Evolutionary conservation across 208 protist genomes (phyloP).

Genomic region (Leishmania mexicana): DNA sequence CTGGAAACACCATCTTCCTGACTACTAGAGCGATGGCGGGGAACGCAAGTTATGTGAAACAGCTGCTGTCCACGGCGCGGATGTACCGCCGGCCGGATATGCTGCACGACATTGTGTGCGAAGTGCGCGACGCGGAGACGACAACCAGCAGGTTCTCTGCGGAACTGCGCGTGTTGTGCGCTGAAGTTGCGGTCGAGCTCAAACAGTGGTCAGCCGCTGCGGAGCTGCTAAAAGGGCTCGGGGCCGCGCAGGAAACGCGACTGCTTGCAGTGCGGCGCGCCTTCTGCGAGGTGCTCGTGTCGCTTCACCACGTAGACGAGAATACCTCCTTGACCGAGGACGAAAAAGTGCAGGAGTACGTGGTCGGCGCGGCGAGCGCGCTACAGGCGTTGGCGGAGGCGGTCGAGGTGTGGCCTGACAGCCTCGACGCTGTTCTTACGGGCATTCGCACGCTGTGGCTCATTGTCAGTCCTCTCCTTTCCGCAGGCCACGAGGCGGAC

Average conservation of each 20-base stretch:
- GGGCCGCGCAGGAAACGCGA: conserved; percentile 34
- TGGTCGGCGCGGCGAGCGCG: conserved; percentile 47
- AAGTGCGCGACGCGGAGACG: conserved; percentile 22
- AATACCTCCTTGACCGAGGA: conserved; percentile 28
- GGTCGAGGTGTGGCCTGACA: conserved; percentile 71
- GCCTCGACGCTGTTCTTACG: conserved; percentile 36
- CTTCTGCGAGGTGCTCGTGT: conserved; percentile 71
- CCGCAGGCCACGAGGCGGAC: conserved; percentile 39
- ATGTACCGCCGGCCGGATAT: conserved; percentile 26
- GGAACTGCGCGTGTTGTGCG: conserved; percentile 75
- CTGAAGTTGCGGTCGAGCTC: conserved; percentile 71
- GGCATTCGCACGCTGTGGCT: conserved; percentile 74
- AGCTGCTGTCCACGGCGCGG: conserved; percentile 27
- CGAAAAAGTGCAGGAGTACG: conserved; percentile 48
- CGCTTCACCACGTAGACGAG: conserved; percentile 40
- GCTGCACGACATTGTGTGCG: conserved; percentile 20
- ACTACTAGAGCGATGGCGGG: conserved; percentile 5
- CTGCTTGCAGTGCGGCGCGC: conserved; percentile 52
- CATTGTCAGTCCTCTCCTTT: conserved; percentile 50
- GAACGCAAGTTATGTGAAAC: conserved; percentile 29
- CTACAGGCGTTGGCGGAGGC: conserved; percentile 67
- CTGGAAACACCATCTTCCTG: not conserved
- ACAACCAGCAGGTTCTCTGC: conserved; percentile 17
- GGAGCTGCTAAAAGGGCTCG: conserved; percentile 33
- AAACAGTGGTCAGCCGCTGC: conserved; percentile 62